A percentile compares a stretch with the other conserved stretches of the same genome.
Conservation (phyloP, 73 alveolate species). For the Loxodes magnus region DNA sequence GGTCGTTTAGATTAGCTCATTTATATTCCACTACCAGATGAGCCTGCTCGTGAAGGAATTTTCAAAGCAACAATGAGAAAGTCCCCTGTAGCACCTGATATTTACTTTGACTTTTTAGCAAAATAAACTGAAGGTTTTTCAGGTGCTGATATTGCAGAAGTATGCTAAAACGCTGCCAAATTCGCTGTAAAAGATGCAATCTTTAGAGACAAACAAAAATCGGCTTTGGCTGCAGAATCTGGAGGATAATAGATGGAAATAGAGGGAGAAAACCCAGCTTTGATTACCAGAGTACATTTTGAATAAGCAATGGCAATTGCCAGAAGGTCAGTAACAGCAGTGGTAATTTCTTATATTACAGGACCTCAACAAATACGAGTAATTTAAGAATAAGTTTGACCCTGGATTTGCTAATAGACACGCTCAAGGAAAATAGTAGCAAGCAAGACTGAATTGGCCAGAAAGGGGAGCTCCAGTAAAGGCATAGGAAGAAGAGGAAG, state of each 20-base stretch:
- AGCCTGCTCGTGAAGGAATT: constrained; percentile 74
- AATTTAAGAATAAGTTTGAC: constrained; percentile 77
- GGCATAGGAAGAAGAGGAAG: no score
- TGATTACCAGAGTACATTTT: constrained; percentile 74
- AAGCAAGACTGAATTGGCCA: no score
- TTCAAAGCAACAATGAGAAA: constrained; percentile 83
- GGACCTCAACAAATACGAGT: constrained; percentile 78
- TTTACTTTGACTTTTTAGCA: constrained; percentile 82
- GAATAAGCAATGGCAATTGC: constrained; percentile 86
- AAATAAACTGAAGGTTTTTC: constrained; percentile 84
- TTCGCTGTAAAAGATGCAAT: constrained; percentile 85
- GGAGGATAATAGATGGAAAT: no score
- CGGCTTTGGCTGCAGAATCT: constrained; percentile 86
- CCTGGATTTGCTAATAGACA: constrained; percentile 51
- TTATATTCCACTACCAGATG: constrained; percentile 93
- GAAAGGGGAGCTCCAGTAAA: no score
- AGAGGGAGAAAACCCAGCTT: no score
- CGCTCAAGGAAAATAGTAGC: no score
- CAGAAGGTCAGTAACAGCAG: constrained; percentile 74
- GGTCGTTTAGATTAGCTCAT: constrained; percentile 96
- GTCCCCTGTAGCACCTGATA: constrained; percentile 86
- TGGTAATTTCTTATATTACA: no score
- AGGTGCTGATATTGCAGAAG: constrained; percentile 99
- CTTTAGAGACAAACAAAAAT: no score
- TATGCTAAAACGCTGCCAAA: constrained; percentile 94